A percentile compares a stretch with the other conserved stretches of the same genome.
phyloP scores from a whole-genome alignment of 768 basidiomycete genomes.

The Phylloporus sp. region DNA sequence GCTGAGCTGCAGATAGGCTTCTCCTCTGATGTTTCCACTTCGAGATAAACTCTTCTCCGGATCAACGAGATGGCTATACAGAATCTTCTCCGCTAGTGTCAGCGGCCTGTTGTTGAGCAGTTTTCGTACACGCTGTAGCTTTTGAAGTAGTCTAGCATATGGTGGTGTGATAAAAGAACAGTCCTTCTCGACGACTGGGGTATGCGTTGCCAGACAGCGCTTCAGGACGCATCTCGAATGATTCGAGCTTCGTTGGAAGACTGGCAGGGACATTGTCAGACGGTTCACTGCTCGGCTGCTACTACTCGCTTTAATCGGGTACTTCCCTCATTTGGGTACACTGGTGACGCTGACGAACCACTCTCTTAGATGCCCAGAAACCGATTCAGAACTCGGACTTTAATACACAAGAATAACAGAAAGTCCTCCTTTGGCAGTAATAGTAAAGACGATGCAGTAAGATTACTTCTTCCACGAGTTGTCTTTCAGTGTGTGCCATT shows the following conservation, averaged over 20 bases:
- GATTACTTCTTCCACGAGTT: too few relatives aligned
- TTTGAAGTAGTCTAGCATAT: constrained; percentile 65
- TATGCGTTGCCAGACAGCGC: constrained; percentile 37
- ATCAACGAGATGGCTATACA: constrained; percentile 87
- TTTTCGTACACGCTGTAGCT: constrained; percentile 62
- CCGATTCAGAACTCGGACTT: too few relatives aligned
- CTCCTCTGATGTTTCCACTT: constrained; percentile 70
- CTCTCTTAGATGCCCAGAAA: too few relatives aligned
- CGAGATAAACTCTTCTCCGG: constrained; percentile 65
- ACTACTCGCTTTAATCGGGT: too few relatives aligned
- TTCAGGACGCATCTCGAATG: constrained; percentile 18
- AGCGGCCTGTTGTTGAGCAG: constrained; percentile 71
- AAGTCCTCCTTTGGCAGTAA: too few relatives aligned
- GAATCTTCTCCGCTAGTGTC: constrained; percentile 95
- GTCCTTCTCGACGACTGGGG: constrained; percentile 46
- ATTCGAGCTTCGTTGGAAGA: constrained; percentile 16
- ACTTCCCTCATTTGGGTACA: constrained; percentile 3
- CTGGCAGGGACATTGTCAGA: constrained; percentile 21
- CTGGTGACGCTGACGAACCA: too few relatives aligned
- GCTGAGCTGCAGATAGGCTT: constrained; percentile 82
- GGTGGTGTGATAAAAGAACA: constrained; percentile 80
- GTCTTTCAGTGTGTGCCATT: too few relatives aligned
- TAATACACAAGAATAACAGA: too few relatives aligned
- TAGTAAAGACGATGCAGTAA: too few relatives aligned
- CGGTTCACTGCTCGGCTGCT: background rate